phyloP scores from a whole-genome alignment of 2,329 filamentous ascomycete species.

The Aspergillus ochraceus region DNA sequence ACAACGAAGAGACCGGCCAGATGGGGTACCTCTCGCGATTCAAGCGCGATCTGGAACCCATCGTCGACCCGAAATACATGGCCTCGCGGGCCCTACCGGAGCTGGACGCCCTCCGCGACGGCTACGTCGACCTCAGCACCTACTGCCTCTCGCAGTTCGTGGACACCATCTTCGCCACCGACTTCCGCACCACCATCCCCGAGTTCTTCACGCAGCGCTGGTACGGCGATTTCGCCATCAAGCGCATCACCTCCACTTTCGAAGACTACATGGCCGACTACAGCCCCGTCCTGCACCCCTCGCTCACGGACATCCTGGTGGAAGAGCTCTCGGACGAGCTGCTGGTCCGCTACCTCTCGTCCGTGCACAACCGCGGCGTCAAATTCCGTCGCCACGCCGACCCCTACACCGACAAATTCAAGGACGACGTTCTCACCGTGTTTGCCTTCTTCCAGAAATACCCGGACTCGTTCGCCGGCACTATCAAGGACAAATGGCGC shows the following conservation, averaged over 20 bases:
- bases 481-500: slow-evolving; percentile 89
- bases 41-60: slow-evolving; percentile 75
- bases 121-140: slow-evolving; percentile 92
- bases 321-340: slow-evolving; percentile 93
- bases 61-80: slow-evolving; percentile 79
- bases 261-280: slow-evolving; percentile 94
- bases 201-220: slow-evolving; percentile 90
- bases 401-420: slow-evolving; percentile 88
- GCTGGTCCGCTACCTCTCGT: slow-evolving; percentile 77
- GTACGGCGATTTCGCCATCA: slow-evolving; percentile 85
- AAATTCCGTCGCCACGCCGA: slow-evolving; percentile 79
- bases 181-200: slow-evolving; percentile 79
- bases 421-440: slow-evolving; percentile 84
- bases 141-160: slow-evolving; percentile 90
- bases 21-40: slow-evolving; percentile 84
- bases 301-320: slow-evolving; percentile 84
- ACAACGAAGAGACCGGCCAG: slow-evolving; percentile 72
- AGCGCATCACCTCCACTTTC: slow-evolving; percentile 90
- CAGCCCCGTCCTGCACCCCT: slow-evolving; percentile 77
- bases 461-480: slow-evolving; percentile 66
- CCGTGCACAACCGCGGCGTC: slow-evolving; percentile 84
- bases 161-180: slow-evolving; percentile 81
- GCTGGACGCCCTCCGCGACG: slow-evolving; percentile 74
- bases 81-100: slow-evolving; percentile 70
- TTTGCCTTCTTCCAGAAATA: slow-evolving; percentile 84